Percentiles rank a stretch among this genome's conserved stretches.
phyloP scores from a whole-genome alignment of 495 filamentous ascomycete genomes.

The Penicillium lividum region DNA sequence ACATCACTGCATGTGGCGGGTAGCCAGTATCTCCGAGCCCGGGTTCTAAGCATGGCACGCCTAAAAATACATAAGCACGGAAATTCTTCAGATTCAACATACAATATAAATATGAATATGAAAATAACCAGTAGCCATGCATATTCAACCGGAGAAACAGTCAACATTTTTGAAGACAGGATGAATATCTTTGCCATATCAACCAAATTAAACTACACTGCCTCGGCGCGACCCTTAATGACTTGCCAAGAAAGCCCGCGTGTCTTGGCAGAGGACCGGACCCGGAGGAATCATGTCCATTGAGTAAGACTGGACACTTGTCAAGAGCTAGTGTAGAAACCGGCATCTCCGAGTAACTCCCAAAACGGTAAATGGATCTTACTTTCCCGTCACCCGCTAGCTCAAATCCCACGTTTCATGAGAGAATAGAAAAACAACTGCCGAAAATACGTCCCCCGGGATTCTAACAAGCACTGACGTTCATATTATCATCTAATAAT shows the following conservation, averaged over 20 bases:
- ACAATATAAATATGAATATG: too few relatives aligned
- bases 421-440: too few relatives aligned
- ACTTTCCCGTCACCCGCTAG: too few relatives aligned
- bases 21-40: neutral
- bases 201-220: neutral
- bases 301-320: neutral
- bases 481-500: too few relatives aligned
- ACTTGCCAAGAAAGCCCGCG: neutral
- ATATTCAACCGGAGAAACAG: too few relatives aligned
- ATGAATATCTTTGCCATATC: neutral
- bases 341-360: neutral
- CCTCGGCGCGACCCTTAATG: neutral
- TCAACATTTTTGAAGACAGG: too few relatives aligned
- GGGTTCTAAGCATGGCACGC: neutral
- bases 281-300: neutral
- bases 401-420: too few relatives aligned
- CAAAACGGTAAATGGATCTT: neutral
- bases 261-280: neutral
- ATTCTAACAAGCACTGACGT: too few relatives aligned
- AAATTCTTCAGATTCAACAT: too few relatives aligned
- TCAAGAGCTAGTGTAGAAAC: too few relatives aligned
- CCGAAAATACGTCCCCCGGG: too few relatives aligned
- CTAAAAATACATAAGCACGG: neutral
- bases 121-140: too few relatives aligned
- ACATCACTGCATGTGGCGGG: neutral